Evolutionary conservation across 371 early-diverging fungal genomes (phyloP).

Genomic region (Actinomortierella ambigua): DNA sequence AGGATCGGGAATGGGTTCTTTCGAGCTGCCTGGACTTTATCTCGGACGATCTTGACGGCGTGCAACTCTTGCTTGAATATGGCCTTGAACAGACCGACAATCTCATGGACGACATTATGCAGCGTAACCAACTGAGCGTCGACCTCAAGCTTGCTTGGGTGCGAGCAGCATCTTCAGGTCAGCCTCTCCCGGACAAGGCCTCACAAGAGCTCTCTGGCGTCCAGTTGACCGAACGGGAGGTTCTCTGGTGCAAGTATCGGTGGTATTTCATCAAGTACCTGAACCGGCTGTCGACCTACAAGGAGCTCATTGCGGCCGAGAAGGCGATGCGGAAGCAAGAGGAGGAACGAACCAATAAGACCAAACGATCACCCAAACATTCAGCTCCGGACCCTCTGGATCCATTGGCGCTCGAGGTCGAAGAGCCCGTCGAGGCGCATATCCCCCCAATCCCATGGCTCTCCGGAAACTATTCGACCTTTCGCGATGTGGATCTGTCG

Average conservation of each 20-base stretch:
- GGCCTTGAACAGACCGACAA: slow-evolving; percentile 58
- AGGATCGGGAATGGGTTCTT: slow-evolving; percentile 72
- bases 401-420: slow-evolving; percentile 29
- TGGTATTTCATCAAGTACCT: slow-evolving; percentile 63
- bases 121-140: slow-evolving; percentile 33
- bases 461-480: slow-evolving; percentile 55
- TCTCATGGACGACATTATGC: slow-evolving; percentile 51
- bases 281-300: slow-evolving; percentile 70
- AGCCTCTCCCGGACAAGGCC: slow-evolving; percentile 11
- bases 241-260: slow-evolving; percentile 54
- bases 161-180: slow-evolving; percentile 28
- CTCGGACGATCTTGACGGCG: slow-evolving; percentile 44
- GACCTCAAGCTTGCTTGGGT: slow-evolving; percentile 30
- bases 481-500: slow-evolving; percentile 69
- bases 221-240: slow-evolving; percentile 33
- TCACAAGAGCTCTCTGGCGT: slow-evolving; percentile 13
- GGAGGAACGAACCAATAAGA: slow-evolving; percentile 13
- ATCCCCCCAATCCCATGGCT: slow-evolving; percentile 15
- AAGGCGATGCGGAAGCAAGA: slow-evolving; percentile 14
- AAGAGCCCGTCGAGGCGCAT: slow-evolving; percentile 12
- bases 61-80: slow-evolving; percentile 54
- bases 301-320: slow-evolving; percentile 50
- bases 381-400: slow-evolving; percentile 15
- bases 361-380: too few relatives aligned
- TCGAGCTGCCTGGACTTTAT: slow-evolving; percentile 46